Evolutionary conservation across 768 basidiomycete genomes (phyloP).

Genomic region (Pleurotus pulmonarius): DNA sequence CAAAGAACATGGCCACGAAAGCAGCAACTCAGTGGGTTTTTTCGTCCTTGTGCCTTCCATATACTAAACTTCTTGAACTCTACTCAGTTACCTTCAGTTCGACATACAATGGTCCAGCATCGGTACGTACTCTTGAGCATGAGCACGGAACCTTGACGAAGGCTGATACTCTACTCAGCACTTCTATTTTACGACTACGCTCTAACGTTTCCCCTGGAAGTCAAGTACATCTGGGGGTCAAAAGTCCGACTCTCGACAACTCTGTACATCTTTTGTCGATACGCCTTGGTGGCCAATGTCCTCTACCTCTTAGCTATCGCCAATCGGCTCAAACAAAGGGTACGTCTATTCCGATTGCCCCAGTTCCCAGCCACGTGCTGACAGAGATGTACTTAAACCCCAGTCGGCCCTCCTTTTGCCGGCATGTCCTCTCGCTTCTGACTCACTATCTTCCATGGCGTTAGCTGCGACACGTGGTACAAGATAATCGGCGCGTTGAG

Average conservation of each 20-base stretch:
- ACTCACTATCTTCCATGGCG: too few species aligned
- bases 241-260: constrained; percentile 23
- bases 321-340: constrained; percentile 15
- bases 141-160: neutral
- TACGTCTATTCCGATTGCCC: neutral
- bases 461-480: constrained; percentile 24
- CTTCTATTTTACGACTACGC: constrained; percentile 29
- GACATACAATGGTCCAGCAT: constrained; percentile 20
- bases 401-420: too few species aligned
- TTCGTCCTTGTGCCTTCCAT: neutral
- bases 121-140: constrained; percentile 7
- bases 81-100: constrained; percentile 14
- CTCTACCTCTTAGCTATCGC: constrained; percentile 26
- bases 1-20: neutral
- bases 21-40: neutral
- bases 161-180: constrained; percentile 6
- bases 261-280: constrained; percentile 29
- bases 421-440: too few species aligned
- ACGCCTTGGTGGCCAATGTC: constrained; percentile 28
- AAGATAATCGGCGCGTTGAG: constrained; percentile 23
- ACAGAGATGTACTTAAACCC: too few species aligned
- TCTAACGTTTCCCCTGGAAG: constrained; percentile 26
- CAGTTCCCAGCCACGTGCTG: too few species aligned
- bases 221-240: constrained; percentile 27
- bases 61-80: neutral